These are phyloP conservation scores for Silene conica DNA, from an alignment of 148 eudicot species.

Conservation along the genomic window DNA sequence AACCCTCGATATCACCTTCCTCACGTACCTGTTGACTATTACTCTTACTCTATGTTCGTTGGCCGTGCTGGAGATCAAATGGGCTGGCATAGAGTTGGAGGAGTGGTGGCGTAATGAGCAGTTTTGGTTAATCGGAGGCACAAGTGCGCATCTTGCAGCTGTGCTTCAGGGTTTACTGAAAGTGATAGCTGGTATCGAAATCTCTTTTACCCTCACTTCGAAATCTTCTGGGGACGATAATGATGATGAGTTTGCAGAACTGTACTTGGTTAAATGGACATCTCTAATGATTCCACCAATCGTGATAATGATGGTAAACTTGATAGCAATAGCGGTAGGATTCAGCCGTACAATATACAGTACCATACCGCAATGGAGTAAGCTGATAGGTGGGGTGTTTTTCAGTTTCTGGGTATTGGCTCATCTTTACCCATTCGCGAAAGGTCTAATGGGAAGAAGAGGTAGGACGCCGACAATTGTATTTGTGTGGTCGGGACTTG, in stretches of 20 bases:
- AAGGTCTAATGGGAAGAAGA: constrained; percentile 93
- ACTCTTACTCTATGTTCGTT: constrained; percentile 61
- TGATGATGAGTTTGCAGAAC: constrained; percentile 86
- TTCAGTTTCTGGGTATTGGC: constrained; percentile 95
- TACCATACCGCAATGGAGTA: constrained; percentile 83
- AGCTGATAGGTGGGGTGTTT: constrained; percentile 81
- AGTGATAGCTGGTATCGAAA: constrained; percentile 84
- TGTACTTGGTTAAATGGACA: constrained; percentile 79
- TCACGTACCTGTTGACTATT: constrained; percentile 62
- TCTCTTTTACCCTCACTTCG: constrained; percentile 75
- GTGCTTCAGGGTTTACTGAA: constrained; percentile 83
- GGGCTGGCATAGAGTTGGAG: constrained; percentile 79
- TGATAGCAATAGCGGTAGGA: constrained; percentile 84
- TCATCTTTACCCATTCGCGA: constrained; percentile 83
- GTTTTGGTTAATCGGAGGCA: constrained; percentile 93
- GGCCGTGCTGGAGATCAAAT: constrained; percentile 76
- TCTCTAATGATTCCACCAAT: constrained; percentile 88
- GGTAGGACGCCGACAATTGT: constrained; percentile 89
- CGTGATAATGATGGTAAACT: constrained; percentile 69
- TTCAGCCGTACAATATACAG: constrained; percentile 84
- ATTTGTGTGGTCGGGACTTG: constrained; percentile 84
- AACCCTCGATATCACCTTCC: constrained; percentile 72
- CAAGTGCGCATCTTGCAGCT: constrained; percentile 91
- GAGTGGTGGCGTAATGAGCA: constrained; percentile 98
- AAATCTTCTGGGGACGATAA: constrained; percentile 73